phyloP scores from a whole-genome alignment of 148 eudicot species.

The Mesembryanthemum crystallinum region DNA sequence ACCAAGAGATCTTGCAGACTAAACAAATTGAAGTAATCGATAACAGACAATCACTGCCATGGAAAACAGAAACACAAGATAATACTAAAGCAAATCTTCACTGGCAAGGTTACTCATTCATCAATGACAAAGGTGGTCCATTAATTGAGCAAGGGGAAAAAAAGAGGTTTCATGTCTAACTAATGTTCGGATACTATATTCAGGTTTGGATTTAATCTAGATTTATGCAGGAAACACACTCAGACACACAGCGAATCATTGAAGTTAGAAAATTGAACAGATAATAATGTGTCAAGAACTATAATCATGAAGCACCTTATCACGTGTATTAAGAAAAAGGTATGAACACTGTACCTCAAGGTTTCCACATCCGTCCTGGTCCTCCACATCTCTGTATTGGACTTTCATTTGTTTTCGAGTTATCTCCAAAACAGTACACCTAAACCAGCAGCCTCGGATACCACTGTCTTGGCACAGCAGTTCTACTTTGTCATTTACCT shows the following conservation, averaged over 20 bases:
- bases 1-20: too few relatives aligned
- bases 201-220: not conserved
- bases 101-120: too few relatives aligned
- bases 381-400: conserved; percentile 71
- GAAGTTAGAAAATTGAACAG: not conserved
- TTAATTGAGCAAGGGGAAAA: too few relatives aligned
- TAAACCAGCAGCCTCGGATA: conserved; percentile 97
- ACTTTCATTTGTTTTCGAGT: conserved; percentile 65
- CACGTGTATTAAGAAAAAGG: not conserved
- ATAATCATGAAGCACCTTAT: not conserved
- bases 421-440: conserved; percentile 66
- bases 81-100: too few relatives aligned
- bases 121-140: too few relatives aligned
- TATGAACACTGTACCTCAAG: conserved; percentile 57
- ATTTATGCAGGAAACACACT: not conserved
- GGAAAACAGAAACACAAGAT: too few relatives aligned
- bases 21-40: too few relatives aligned
- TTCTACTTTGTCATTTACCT: conserved; percentile 66
- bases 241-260: too few relatives aligned
- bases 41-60: too few relatives aligned
- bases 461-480: conserved; percentile 92
- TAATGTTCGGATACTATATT: too few relatives aligned
- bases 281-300: not conserved
- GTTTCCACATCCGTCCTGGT: conserved; percentile 67
- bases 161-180: too few relatives aligned